Percentiles rank a stretch among this genome's conserved stretches.
Conservation (phyloP, 208 protist species). For the Wallacemonas sp. region DNA sequence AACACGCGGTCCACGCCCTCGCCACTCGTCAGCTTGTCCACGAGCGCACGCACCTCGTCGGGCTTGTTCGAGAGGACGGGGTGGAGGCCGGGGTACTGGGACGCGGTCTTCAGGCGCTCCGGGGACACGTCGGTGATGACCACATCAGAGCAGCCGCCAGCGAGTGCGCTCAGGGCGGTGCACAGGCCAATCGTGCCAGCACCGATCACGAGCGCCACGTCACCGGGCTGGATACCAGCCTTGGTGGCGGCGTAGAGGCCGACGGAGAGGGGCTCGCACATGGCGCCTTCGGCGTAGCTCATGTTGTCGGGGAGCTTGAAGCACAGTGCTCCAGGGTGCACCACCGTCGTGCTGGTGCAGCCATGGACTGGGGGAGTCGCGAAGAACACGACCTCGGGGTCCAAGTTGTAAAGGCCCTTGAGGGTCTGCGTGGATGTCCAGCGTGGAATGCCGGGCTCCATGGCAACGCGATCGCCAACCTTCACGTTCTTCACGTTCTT, state of each 20-base stretch:
- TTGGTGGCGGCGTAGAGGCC: conserved; percentile 59
- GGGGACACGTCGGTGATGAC: conserved; percentile 33
- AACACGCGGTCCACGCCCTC: conserved; percentile 44
- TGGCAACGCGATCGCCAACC: conserved; percentile 62
- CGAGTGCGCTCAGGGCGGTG: conserved; percentile 38
- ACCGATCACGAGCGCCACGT: conserved; percentile 22
- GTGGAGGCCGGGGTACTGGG: conserved; percentile 29
- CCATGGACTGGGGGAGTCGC: conserved; percentile 71
- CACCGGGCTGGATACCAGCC: conserved; percentile 38
- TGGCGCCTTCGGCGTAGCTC: conserved; percentile 62
- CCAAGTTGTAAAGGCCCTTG: conserved; percentile 68
- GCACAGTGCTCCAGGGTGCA: conserved; percentile 55
- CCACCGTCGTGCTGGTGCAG: conserved; percentile 45
- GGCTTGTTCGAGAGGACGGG: conserved; percentile 28
- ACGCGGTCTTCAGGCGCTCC: conserved; percentile 28
- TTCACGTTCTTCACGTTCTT: conserved; percentile 39
- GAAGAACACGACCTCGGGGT: conserved; percentile 64
- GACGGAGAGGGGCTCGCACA: conserved; percentile 65
- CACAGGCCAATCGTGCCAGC: conserved; percentile 50
- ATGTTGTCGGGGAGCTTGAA: conserved; percentile 65
- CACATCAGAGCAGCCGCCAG: conserved; percentile 49
- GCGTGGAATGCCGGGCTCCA: conserved; percentile 72
- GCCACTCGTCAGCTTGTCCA: conserved; percentile 26
- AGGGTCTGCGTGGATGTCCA: conserved; percentile 49
- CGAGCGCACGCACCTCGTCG: conserved; percentile 22